These are phyloP conservation scores for Gloeophyllum trabeum DNA, from an alignment of 768 basidiomycete species.

Conservation along the genomic window DNA sequence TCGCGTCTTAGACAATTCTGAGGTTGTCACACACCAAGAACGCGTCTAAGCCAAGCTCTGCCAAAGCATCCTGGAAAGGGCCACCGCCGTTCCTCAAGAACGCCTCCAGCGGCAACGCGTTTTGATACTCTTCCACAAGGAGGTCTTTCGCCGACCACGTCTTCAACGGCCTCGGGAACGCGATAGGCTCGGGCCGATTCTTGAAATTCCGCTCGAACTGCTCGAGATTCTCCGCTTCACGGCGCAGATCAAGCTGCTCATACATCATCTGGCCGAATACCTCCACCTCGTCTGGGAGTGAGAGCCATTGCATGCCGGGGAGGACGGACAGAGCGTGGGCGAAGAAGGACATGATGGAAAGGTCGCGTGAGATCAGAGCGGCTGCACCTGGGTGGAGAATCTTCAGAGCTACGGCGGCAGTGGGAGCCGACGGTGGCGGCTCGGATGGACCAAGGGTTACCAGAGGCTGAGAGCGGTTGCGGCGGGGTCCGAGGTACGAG, in stretches of 20 bases:
- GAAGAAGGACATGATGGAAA: conserved; percentile 93
- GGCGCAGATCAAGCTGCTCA: conserved; percentile 82
- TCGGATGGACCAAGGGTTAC: conserved; percentile 40
- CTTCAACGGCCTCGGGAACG: conserved; percentile 82
- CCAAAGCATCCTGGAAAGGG: conserved; percentile 80
- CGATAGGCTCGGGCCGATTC: conserved; percentile 67
- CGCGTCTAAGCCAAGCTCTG: conserved; percentile 88
- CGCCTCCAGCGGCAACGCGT: conserved; percentile 79
- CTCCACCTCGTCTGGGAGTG: conserved; percentile 86
- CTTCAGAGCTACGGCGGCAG: conserved; percentile 89
- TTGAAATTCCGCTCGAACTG: conserved; percentile 83
- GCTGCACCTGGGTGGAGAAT: conserved; percentile 82
- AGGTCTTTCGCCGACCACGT: conserved; percentile 75
- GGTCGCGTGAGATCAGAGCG: conserved; percentile 78
- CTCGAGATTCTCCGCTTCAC: conserved; percentile 81
- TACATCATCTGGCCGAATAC: conserved; percentile 97
- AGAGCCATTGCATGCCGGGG: conserved; percentile 95
- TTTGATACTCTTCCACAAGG: conserved; percentile 87
- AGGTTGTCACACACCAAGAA: conserved; percentile 58
- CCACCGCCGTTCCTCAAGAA: conserved; percentile 90
- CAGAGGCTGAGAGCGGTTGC: conserved; percentile 32
- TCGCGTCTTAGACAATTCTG: conserved; percentile 1
- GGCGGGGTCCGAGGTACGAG: conserved; percentile 71
- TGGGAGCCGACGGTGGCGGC: conserved; percentile 62
- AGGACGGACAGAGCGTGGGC: conserved; percentile 65